These are phyloP conservation scores for Aspergillus latus DNA, from an alignment of 2,329 filamentous ascomycete genomes.

Conservation along the genomic window DNA sequence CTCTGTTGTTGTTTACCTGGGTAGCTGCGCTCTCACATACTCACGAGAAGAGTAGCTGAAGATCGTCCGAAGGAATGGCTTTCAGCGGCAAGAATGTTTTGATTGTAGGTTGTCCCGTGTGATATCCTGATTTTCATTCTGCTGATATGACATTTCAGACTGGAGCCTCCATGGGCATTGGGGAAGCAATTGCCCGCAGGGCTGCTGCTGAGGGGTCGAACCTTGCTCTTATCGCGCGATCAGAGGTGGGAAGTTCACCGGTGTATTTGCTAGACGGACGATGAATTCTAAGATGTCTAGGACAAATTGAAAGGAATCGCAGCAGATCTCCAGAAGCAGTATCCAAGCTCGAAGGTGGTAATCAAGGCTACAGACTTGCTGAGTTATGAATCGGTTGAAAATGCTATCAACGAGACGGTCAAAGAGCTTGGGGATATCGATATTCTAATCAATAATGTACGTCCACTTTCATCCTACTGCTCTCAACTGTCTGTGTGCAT, in stretches of 20 bases:
- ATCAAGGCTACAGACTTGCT: slow-evolving; percentile 22
- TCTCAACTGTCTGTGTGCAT: neutral
- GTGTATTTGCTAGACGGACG: neutral
- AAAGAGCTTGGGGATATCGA: slow-evolving; percentile 42
- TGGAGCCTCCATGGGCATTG: slow-evolving; percentile 51
- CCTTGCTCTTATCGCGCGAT: slow-evolving; percentile 46
- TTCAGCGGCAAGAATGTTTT: slow-evolving; percentile 8
- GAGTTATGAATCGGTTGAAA: slow-evolving; percentile 22
- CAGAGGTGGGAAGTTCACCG: slow-evolving; percentile 24
- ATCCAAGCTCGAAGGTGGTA: slow-evolving; percentile 12
- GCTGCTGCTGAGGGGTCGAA: slow-evolving; percentile 43
- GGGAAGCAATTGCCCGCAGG: slow-evolving; percentile 44
- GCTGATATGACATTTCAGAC: slow-evolving; percentile 25
- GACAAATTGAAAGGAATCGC: slow-evolving; percentile 19
- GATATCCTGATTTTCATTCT: neutral
- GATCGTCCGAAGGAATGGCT: slow-evolving; percentile 5
- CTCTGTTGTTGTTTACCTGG: no score
- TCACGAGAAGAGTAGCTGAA: no score
- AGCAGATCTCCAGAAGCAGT: slow-evolving; percentile 1
- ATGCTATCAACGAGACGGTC: slow-evolving; percentile 32
- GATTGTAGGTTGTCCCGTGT: neutral
- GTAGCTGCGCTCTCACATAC: no score
- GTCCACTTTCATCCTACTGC: neutral
- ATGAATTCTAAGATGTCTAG: slow-evolving; percentile 1
- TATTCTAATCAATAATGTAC: slow-evolving; percentile 49